These are phyloP conservation scores for Ophiostoma sp. DNA, from an alignment of 2,329 filamentous ascomycete genomes.

Conservation along the genomic window DNA sequence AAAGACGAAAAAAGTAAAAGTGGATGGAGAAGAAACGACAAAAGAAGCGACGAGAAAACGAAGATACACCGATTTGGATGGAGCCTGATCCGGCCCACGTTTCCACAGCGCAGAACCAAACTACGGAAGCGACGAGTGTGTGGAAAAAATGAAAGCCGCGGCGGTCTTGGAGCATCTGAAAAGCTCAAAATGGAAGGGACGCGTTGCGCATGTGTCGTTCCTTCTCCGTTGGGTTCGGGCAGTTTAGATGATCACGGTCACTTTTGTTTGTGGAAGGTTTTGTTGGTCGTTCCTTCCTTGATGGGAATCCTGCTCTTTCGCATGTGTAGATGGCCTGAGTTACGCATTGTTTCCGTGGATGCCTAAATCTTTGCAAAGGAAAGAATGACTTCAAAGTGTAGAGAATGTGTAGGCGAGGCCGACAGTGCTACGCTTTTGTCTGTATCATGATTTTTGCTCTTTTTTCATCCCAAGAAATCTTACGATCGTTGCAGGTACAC, in stretches of 20 bases:
- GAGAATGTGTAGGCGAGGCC: background rate
- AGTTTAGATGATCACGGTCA: background rate
- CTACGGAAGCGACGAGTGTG: background rate
- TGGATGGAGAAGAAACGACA: background rate
- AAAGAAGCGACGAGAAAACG: background rate
- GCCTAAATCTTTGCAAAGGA: background rate
- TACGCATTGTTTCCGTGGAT: background rate
- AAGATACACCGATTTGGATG: background rate
- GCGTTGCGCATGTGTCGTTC: background rate
- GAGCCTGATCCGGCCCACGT: background rate
- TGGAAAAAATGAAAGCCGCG: background rate
- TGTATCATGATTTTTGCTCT: background rate
- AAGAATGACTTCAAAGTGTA: background rate
- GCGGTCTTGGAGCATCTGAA: background rate
- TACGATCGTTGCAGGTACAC: background rate
- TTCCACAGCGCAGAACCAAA: background rate
- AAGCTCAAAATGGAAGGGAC: background rate
- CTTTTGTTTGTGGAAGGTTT: background rate
- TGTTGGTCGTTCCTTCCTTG: slow-evolving; percentile 6
- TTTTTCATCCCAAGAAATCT: background rate
- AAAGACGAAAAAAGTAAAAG: background rate
- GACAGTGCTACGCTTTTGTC: background rate
- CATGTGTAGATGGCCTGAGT: background rate
- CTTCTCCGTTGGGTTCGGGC: slow-evolving; percentile 13
- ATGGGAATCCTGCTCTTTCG: background rate